A percentile compares a stretch with the other conserved stretches of the same genome.
These are phyloP conservation scores for Termitomyces sp. DNA, from an alignment of 768 basidiomycete species.

Conservation along the genomic window DNA sequence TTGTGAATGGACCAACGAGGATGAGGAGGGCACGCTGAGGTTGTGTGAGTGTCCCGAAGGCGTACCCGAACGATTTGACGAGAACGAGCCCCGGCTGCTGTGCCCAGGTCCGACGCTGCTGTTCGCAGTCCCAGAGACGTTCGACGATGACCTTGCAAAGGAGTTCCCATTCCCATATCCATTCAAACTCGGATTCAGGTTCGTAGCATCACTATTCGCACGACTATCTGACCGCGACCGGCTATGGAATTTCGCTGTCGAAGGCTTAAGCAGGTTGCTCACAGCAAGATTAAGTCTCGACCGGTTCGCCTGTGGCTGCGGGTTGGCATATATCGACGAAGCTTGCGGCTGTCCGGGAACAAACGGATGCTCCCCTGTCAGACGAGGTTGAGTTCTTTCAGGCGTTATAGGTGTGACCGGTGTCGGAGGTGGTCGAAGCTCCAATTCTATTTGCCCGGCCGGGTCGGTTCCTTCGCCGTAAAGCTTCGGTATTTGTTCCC, in stretches of 20 bases:
- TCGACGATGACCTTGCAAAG: slow-evolving; percentile 8
- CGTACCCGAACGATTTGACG: background rate
- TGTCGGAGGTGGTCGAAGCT: slow-evolving; percentile 11
- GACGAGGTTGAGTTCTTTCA: slow-evolving; percentile 10
- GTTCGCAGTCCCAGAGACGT: background rate
- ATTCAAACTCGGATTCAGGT: slow-evolving; percentile 5
- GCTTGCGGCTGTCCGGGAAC: slow-evolving; percentile 11
- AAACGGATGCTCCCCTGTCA: slow-evolving; percentile 15
- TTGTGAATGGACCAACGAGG: slow-evolving; percentile 7
- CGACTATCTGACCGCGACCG: slow-evolving; percentile 29
- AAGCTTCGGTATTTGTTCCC: slow-evolving; percentile 13
- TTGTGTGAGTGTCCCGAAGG: background rate
- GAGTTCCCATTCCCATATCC: background rate
- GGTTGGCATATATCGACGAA: slow-evolving; percentile 10
- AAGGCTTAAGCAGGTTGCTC: slow-evolving; percentile 43
- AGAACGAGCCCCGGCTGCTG: background rate
- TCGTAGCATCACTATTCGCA: slow-evolving; percentile 36
- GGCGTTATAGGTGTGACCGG: slow-evolving; percentile 13
- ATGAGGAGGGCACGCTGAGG: slow-evolving; percentile 2
- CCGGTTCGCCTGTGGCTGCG: slow-evolving; percentile 23
- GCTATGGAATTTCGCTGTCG: slow-evolving; percentile 10
- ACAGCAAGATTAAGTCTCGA: slow-evolving; percentile 41
- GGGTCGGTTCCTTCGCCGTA: slow-evolving; percentile 15
- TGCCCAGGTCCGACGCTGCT: background rate
- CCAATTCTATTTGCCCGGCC: slow-evolving; percentile 17